Base-by-base conservation (phyloP, 2,329 filamentous ascomycete genomes). In the Verticillium nubilum region DNA sequence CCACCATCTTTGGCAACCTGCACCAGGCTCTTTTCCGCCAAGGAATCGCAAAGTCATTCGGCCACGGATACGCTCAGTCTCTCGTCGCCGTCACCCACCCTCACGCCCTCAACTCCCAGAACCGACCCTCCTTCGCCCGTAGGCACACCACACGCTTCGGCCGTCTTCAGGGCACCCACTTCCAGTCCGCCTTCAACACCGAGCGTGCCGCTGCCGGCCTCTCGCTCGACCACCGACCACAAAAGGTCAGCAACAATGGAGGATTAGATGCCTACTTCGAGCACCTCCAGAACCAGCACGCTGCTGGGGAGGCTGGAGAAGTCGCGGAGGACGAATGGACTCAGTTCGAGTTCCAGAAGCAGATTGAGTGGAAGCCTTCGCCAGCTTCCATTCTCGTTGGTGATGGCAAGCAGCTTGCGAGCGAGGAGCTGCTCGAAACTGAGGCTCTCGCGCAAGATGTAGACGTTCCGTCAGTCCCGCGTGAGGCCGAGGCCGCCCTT, bases 51-150 rank as follows among this genome's bases (percentile, higher is more conserved):
- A 98, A 98, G 82, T 92, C 93, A 72, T 90, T 98, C 76, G 94
- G 92, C 75, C 92, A 98, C 86, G 94, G 94, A 78, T 98, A 97
- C 85, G 93, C 93, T 69, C 94, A 98, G 76, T 97, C 93, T 64
- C 89, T 98, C 78, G 92, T 99, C 78, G 95, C 95, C 72, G 94
- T 92, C 70, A 92, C 92, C 65, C 92, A 97, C 64, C 85, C 84
- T 59, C 81, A 84, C 88, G 89, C 80, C 83, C 86, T 82, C 84
- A 92, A 87, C 83, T 87, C 79, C 73, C 92, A 86, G 74, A 86
- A 84, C 73, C 82, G 85, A 67, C 83, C 83, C 63, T 83, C 83
- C 69, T 88, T 86, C 70, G 82, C 79, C 62, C 82, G 83, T 67
- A 82, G 81, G 69, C 82, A 80, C 67, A 81, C 76, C 69, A 80